Conservation (phyloP, 108 stramenopile species). For the Nitzschia sp. region DNA sequence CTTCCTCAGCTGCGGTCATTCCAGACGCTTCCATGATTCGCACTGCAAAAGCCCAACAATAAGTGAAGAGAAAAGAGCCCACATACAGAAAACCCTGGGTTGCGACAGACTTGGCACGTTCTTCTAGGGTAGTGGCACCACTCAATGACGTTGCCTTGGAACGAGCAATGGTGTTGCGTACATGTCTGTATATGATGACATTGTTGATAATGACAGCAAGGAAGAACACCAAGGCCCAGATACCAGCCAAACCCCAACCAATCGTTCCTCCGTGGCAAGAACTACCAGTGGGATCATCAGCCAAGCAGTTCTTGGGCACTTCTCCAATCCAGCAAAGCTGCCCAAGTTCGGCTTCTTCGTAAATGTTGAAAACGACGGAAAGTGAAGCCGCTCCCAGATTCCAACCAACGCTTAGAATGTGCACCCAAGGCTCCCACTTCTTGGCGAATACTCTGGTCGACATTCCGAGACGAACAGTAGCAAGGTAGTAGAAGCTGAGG, state of each 20-base stretch:
- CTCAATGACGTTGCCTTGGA: neutral
- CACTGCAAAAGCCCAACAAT: slow-evolving; percentile 7
- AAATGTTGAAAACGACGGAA: neutral
- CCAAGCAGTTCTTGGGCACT: slow-evolving; percentile 13
- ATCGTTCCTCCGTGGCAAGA: neutral
- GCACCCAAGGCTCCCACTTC: slow-evolving; percentile 16
- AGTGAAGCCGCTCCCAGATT: neutral
- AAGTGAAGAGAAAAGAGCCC: slow-evolving; percentile 13
- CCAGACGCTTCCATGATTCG: slow-evolving; percentile 3
- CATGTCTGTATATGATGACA: neutral
- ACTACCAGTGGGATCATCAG: neutral
- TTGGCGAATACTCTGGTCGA: neutral
- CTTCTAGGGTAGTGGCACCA: neutral
- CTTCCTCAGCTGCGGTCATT: neutral
- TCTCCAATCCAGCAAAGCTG: neutral
- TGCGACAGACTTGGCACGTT: neutral
- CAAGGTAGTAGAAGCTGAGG: slow-evolving; percentile 30
- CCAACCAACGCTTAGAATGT: neutral
- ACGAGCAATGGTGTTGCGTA: neutral
- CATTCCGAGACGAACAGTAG: slow-evolving; percentile 21
- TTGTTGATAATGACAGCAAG: slow-evolving; percentile 11
- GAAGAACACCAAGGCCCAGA: neutral
- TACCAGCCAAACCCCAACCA: slow-evolving; percentile 2
- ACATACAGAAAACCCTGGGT: slow-evolving; percentile 14
- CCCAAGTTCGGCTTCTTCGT: neutral